Base-by-base conservation (phyloP, 2,329 filamentous ascomycete genomes). In the Cytospora chrysosperma region DNA sequence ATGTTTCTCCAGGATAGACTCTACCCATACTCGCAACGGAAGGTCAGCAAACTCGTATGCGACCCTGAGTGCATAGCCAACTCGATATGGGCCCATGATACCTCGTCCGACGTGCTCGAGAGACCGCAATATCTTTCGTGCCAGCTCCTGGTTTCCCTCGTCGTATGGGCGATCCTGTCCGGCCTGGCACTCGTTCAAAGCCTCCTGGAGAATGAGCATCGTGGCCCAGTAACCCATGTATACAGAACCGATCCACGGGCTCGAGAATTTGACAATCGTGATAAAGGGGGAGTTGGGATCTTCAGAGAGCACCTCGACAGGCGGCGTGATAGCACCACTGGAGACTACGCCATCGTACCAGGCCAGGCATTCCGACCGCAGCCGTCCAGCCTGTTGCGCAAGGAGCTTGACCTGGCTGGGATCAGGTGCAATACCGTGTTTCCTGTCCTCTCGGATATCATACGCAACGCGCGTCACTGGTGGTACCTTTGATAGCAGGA, bases 121-220 rank as follows among this genome's bases (percentile, higher is more conserved):
- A 13, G 75, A 76, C 15, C 75, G 72, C 34, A 76, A 65, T 51
- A 79, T 78, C 32, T 71, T 72, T 26, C 67, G 64, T 17, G 73
- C 71, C 3, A 75, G 65, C 47, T 68, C 64, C 27, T 65, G 61
- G 61, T 75, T 75, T 32, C 55, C 67, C 30, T 69, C 67, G 9
- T 67, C 68, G 43, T 72, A 73, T 15, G 30, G 53, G 21, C n/a
- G 21, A 10, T 55, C 49, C 30, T 71, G 61, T n/a, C 68, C 67
- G 8, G 69, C 69, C 32, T 70, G 67, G 17, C 76, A 78, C 59
- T 74, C 71, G 24, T 72, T 70, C 56, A 79, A 54, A 8, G 69
- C 70, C 64, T 76, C 76, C 59, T 79, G 74, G 37, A 79, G 67
- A 56, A 79, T 74, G n/a, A 78, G 68, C 69, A 76, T 69, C 43